A percentile compares a stretch with the other conserved stretches of the same genome.
Conservation (phyloP, 1,284 basidiomycete genomes). For the Malassezia psittaci region DNA sequence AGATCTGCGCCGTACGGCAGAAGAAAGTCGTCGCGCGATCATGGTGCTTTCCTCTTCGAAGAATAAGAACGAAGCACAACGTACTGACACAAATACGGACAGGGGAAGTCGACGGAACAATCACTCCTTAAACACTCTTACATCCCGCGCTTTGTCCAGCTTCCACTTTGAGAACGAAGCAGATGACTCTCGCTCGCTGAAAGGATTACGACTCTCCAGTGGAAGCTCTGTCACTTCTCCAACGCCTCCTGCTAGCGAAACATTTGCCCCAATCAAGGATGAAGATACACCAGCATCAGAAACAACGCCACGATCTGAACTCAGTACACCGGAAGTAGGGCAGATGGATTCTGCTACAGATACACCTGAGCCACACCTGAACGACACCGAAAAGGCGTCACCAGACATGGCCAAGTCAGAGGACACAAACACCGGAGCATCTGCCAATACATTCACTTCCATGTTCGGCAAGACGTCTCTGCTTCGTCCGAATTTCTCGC, state of each 20-base stretch:
- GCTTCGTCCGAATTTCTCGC: conserved; percentile 10
- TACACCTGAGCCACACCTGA: not conserved
- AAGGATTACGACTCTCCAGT: conserved; percentile 8
- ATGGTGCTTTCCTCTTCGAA: conserved; percentile 37
- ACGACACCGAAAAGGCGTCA: not conserved
- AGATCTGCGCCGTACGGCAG: conserved; percentile 35
- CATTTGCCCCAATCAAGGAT: not conserved
- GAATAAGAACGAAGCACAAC: conserved; percentile 17
- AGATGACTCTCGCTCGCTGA: conserved; percentile 9
- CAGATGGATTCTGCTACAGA: not conserved
- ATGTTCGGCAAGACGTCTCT: conserved; percentile 1
- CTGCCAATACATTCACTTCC: not conserved
- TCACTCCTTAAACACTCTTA: not conserved
- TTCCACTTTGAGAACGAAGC: conserved; percentile 1
- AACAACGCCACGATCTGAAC: not conserved
- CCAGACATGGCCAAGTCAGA: not conserved
- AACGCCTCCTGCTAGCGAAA: not conserved
- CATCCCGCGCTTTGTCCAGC: not conserved
- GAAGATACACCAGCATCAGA: not conserved
- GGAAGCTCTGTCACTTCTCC: conserved; percentile 1
- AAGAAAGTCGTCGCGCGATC: conserved; percentile 38
- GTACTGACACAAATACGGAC: conserved; percentile 29
- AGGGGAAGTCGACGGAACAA: conserved; percentile 22
- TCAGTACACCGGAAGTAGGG: not conserved
- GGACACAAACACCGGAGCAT: not conserved